Evolutionary conservation across 495 filamentous ascomycete species (phyloP), one percentile per base, ranked within the genome.

Genomic region (Penicillium longicatenatum): DNA sequence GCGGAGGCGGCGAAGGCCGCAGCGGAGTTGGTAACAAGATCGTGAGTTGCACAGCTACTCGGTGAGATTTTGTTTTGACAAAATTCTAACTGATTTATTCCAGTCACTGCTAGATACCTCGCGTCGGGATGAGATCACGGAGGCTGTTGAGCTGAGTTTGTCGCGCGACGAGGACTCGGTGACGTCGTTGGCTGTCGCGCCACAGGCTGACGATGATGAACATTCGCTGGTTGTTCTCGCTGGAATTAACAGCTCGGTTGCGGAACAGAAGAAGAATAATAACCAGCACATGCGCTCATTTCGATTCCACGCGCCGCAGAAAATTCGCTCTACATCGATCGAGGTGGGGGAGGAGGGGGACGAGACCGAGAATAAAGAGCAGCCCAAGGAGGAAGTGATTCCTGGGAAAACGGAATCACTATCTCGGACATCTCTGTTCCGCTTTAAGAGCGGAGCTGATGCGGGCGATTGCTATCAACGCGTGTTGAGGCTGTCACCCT

Each of bases 21-120:
- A 94, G 82, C 66, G 94, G 93, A 46, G 91, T 97, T 33, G 84
- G 86, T 29, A 98, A 97, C 73, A 93, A 93, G 74, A 92, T 98
- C 70, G 90, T 88, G 69, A 76, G 84, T 77, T 30, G 51, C 57
- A 49, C 59, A 51, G 50, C 43, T 50, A 8, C 30, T 9, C 22
- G 21, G 19, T 45, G 24, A 17, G 16, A 12, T 16, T n/a, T 43
- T 21, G 21, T 41, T 42, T 50, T 58, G 14, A 24, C 31, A 26
- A 58, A 50, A 21, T 3, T 30, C 55, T 63, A 39, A 57, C 26
- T 41, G 30, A 41, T 21, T 0, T 37, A 29, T 21, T 44, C 47
- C 60, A 91, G 89, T 87, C 83, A 22, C 74, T 92, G 29, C 76
- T 97, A 29, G 87, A 94, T 66, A 80, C 86, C 12, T 82, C 71